These are phyloP conservation scores for Dujonia santamariae DNA, from an alignment of 1,139 yeast genomes.

Conservation along the genomic window DNA sequence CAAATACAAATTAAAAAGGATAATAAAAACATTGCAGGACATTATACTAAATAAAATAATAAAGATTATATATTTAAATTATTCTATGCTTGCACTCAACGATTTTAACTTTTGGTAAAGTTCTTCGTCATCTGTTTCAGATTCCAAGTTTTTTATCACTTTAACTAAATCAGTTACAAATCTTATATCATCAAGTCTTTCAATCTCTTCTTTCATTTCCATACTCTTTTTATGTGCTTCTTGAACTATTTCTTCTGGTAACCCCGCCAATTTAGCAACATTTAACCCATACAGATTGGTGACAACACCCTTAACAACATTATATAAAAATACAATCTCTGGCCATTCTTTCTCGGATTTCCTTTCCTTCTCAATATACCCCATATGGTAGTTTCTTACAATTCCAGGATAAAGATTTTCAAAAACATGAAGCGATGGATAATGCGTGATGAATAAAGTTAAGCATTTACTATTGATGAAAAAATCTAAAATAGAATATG, in stretches of 20 bases:
- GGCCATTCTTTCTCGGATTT: slow-evolving; percentile 32
- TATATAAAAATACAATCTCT: slow-evolving; percentile 58
- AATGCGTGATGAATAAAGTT: slow-evolving; percentile 83
- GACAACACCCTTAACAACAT: slow-evolving; percentile 56
- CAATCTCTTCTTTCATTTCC: slow-evolving; percentile 31
- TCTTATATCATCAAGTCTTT: slow-evolving; percentile 9
- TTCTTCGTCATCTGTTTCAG: background rate
- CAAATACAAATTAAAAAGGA: no score
- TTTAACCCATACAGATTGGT: slow-evolving; percentile 73
- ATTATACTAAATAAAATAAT: no score
- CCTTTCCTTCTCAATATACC: slow-evolving; percentile 48
- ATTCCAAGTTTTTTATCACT: background rate
- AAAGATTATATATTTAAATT: no score
- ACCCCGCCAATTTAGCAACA: slow-evolving; percentile 70
- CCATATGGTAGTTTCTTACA: slow-evolving; percentile 73
- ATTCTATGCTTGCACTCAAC: background rate
- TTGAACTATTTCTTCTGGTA: slow-evolving; percentile 49
- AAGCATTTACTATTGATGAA: slow-evolving; percentile 40
- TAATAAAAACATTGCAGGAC: no score
- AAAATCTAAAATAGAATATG: slow-evolving; percentile 70
- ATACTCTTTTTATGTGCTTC: slow-evolving; percentile 49
- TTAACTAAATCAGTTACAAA: slow-evolving; percentile 7
- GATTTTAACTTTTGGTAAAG: background rate
- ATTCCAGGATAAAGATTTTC: slow-evolving; percentile 35
- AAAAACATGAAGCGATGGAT: slow-evolving; percentile 64